Evolutionary conservation across 192 early-diverging fungal genomes (phyloP).

Genomic region (Pilaira anomala): DNA sequence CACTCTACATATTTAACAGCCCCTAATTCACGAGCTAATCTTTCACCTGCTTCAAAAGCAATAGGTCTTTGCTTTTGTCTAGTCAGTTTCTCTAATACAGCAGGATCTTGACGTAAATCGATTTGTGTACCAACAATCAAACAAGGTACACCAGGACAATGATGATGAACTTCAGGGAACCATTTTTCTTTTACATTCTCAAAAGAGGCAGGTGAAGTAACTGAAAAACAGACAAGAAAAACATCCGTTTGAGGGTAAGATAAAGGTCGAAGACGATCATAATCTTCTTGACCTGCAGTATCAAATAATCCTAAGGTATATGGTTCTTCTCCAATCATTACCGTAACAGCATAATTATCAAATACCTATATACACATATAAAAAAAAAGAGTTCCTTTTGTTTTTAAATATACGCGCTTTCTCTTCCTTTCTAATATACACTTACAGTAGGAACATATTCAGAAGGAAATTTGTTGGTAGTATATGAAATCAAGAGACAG

Average conservation of each 20-base stretch:
- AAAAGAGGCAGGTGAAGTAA: slow-evolving; percentile 85
- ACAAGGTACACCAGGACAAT: slow-evolving; percentile 94
- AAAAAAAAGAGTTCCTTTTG: not conserved
- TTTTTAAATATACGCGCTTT: not conserved
- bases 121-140: slow-evolving; percentile 87
- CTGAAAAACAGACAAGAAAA: slow-evolving; percentile 90
- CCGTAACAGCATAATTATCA: slow-evolving; percentile 96
- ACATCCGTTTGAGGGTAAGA: slow-evolving; percentile 96
- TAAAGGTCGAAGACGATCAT: slow-evolving; percentile 85
- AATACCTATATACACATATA: slow-evolving; percentile 67
- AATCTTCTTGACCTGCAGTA: slow-evolving; percentile 95
- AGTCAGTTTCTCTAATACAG: slow-evolving; percentile 70
- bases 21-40: slow-evolving; percentile 76
- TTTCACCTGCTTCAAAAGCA: slow-evolving; percentile 71
- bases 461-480: slow-evolving; percentile 92
- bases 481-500: slow-evolving; percentile 92
- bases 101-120: slow-evolving; percentile 81
- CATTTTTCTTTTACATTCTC: slow-evolving; percentile 95
- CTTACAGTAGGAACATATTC: slow-evolving; percentile 93
- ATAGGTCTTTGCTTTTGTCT: slow-evolving; percentile 83
- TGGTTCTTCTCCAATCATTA: slow-evolving; percentile 96
- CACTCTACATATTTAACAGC: slow-evolving; percentile 93
- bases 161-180: slow-evolving; percentile 93
- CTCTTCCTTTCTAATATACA: not conserved
- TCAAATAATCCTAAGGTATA: slow-evolving; percentile 93